Percentiles rank a stretch among this genome's conserved stretches.
phyloP scores from a whole-genome alignment of 73 alveolate genomes.

The Symbiodinium pilosum region DNA sequence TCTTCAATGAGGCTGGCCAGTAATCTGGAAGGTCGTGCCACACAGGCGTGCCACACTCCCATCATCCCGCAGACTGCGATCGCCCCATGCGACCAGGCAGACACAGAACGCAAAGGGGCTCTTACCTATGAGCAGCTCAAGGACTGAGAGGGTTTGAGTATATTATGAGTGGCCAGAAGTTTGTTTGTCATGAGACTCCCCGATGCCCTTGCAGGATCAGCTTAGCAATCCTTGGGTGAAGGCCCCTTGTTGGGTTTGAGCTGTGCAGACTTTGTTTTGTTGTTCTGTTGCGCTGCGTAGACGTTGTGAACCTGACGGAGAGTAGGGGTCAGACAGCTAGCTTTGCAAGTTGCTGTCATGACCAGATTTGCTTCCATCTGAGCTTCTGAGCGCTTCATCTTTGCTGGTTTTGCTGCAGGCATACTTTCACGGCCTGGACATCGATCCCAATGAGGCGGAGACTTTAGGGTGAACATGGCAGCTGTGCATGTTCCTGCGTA shows the following conservation, averaged over 20 bases:
- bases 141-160: too few species aligned
- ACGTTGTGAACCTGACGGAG: too few species aligned
- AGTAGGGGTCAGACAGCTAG: too few species aligned
- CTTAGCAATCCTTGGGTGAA: constrained; percentile 48
- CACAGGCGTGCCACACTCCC: neutral
- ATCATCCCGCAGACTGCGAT: neutral
- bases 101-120: neutral
- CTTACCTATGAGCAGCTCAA: constrained; percentile 33
- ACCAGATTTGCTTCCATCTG: neutral
- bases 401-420: neutral
- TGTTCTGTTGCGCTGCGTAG: too few species aligned
- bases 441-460: constrained; percentile 63
- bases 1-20: constrained; percentile 44
- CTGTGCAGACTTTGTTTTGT: neutral
- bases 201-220: constrained; percentile 22
- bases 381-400: neutral
- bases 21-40: too few species aligned
- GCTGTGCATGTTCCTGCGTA: too few species aligned
- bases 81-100: neutral
- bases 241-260: neutral
- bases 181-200: too few species aligned
- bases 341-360: neutral
- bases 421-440: constrained; percentile 42
- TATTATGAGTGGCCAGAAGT: too few species aligned
- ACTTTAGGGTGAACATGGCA: too few species aligned